Evolutionary conservation across 257 asterid species (phyloP).

Genomic region (Nicotiana attenuata): DNA sequence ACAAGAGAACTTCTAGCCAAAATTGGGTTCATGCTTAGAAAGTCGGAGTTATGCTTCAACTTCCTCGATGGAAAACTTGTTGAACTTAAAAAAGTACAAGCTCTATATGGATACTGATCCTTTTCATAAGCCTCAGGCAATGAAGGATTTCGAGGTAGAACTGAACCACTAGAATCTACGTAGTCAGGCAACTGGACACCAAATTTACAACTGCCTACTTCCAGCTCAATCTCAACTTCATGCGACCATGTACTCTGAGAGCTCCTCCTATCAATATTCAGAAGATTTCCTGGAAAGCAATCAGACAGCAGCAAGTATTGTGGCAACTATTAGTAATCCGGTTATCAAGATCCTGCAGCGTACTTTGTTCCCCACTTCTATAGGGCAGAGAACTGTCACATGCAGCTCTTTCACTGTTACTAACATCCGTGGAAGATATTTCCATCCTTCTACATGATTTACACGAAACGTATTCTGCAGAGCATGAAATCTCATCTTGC

Average conservation of each 20-base stretch:
- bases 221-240: slow-evolving; percentile 30
- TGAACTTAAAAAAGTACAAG: slow-evolving; percentile 26
- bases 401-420: slow-evolving; percentile 17
- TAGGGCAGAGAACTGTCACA: slow-evolving; percentile 6
- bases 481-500: slow-evolving; percentile 29
- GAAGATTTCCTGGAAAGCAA: slow-evolving; percentile 15
- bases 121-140: slow-evolving; percentile 21
- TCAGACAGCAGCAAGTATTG: slow-evolving; percentile 22
- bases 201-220: slow-evolving; percentile 22
- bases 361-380: slow-evolving; percentile 20
- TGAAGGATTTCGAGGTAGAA: slow-evolving; percentile 25
- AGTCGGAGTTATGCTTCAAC: slow-evolving; percentile 38
- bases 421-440: slow-evolving; percentile 19
- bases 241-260: slow-evolving; percentile 28
- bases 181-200: slow-evolving; percentile 24
- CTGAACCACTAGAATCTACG: slow-evolving; percentile 18
- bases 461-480: slow-evolving; percentile 22
- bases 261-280: slow-evolving; percentile 18
- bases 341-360: slow-evolving; percentile 24
- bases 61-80: slow-evolving; percentile 28
- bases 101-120: slow-evolving; percentile 23
- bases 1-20: slow-evolving; percentile 38
- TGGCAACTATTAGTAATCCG: slow-evolving; percentile 23
- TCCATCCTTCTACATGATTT: slow-evolving; percentile 22
- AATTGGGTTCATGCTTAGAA: slow-evolving; percentile 65